phyloP scores from a whole-genome alignment of 129 eudicot genomes.

The Pittosporum tobira region DNA sequence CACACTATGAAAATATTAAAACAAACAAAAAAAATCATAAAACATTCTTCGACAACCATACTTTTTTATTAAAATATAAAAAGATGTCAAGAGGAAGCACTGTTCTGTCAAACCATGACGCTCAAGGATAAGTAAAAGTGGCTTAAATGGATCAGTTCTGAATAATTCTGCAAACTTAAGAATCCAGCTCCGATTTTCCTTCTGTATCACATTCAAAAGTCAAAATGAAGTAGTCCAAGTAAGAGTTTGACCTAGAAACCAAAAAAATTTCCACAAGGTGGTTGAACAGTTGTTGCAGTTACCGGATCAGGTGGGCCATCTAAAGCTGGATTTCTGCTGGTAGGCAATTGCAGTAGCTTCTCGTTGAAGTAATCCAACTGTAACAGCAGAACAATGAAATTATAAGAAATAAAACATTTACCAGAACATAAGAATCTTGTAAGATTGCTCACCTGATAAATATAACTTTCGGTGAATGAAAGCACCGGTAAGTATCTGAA shows the following conservation, averaged over 20 bases:
- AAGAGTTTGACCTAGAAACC: not conserved
- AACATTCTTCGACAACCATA: not conserved
- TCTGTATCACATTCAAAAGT: constrained; percentile 26
- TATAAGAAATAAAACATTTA: not conserved
- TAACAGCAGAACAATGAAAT: constrained; percentile 17
- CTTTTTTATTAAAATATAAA: constrained; percentile 1
- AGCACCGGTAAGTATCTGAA: constrained; percentile 77
- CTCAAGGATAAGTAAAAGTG: constrained; percentile 59
- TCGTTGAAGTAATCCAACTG: constrained; percentile 89
- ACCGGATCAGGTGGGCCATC: constrained; percentile 24
- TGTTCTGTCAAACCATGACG: constrained; percentile 55
- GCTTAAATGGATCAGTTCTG: constrained; percentile 46
- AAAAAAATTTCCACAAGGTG: not conserved
- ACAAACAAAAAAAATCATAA: constrained; percentile 12
- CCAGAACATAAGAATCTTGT: not conserved
- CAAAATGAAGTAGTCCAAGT: constrained; percentile 1
- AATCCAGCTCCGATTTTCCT: constrained; percentile 9
- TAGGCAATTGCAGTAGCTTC: constrained; percentile 40
- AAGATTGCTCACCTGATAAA: constrained; percentile 64
- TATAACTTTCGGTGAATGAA: constrained; percentile 88
- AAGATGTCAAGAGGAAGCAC: constrained; percentile 26
- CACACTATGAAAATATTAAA: constrained; percentile 9
- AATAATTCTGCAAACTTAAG: constrained; percentile 17
- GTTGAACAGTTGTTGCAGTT: not conserved
- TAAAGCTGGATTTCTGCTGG: constrained; percentile 17